Conservation (phyloP, 768 basidiomycete genomes). For the Peribolospora kevripleyi region DNA sequence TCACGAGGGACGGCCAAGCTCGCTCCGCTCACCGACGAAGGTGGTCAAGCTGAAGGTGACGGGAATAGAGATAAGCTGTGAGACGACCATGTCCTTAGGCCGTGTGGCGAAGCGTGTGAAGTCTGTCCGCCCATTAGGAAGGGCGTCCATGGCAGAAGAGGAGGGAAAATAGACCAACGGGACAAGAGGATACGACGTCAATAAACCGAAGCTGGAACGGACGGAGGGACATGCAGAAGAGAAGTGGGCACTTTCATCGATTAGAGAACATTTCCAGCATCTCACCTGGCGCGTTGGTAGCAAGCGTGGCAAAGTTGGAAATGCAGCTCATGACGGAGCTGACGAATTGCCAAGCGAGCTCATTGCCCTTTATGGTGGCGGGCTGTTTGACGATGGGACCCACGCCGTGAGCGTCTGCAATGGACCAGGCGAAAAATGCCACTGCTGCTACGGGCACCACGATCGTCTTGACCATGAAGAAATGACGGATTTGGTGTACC, state of each 20-base stretch:
- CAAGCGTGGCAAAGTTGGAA: constrained; percentile 50
- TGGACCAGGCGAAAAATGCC: constrained; percentile 50
- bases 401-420: constrained; percentile 49
- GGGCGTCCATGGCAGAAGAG: not conserved
- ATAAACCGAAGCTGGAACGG: not conserved
- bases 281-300: constrained; percentile 26
- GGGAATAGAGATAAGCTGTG: constrained; percentile 48
- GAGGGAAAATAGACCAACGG: not conserved
- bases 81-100: constrained; percentile 28
- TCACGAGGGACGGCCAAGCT: not conserved
- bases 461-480: constrained; percentile 56
- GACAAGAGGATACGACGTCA: not conserved
- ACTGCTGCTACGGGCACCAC: constrained; percentile 46
- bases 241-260: no score
- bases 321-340: constrained; percentile 49
- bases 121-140: not conserved
- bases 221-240: constrained; percentile 3
- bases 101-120: constrained; percentile 37
- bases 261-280: no score
- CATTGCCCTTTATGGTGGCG: constrained; percentile 36
- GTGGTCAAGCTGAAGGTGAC: constrained; percentile 47
- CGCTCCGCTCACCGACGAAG: constrained; percentile 31
- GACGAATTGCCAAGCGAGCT: constrained; percentile 52
- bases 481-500: constrained; percentile 53
- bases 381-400: constrained; percentile 49